Evolutionary conservation across 1,139 yeast genomes (phyloP).

Genomic region (Kazachstania sp.): DNA sequence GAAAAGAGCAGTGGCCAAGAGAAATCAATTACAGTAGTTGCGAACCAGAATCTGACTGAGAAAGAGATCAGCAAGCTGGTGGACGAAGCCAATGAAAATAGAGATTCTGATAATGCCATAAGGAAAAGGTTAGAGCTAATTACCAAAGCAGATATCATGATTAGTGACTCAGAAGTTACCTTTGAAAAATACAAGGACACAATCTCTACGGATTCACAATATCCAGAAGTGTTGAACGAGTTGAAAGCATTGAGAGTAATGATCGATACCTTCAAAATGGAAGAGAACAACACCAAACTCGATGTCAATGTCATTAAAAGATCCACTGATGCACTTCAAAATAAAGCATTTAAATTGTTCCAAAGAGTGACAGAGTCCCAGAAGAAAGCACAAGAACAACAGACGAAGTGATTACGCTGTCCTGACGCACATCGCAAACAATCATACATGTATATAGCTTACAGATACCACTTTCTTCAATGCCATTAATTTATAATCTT

Average conservation of each 20-base stretch:
- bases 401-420: conserved; percentile 34
- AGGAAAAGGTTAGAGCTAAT: conserved; percentile 30
- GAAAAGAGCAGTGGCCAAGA: conserved; percentile 52
- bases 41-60: conserved; percentile 59
- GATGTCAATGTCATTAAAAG: conserved; percentile 34
- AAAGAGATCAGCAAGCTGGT: conserved; percentile 52
- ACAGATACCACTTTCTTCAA: not conserved
- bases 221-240: conserved; percentile 25
- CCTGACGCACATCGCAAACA: too few relatives aligned
- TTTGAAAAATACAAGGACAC: conserved; percentile 36
- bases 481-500: too few relatives aligned
- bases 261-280: conserved; percentile 35
- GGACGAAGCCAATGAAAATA: conserved; percentile 36
- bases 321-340: conserved; percentile 44
- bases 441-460: not conserved
- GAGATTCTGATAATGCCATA: conserved; percentile 28
- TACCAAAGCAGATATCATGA: conserved; percentile 45
- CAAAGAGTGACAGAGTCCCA: conserved; percentile 39
- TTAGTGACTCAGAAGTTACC: conserved; percentile 49
- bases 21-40: conserved; percentile 60
- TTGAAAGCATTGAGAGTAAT: conserved; percentile 19
- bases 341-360: conserved; percentile 43
- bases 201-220: conserved; percentile 36
- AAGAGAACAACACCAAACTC: conserved; percentile 33
- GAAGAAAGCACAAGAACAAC: not conserved